These are phyloP conservation scores for Fusarium luffae DNA, from an alignment of 2,329 filamentous ascomycete genomes.

Conservation along the genomic window DNA sequence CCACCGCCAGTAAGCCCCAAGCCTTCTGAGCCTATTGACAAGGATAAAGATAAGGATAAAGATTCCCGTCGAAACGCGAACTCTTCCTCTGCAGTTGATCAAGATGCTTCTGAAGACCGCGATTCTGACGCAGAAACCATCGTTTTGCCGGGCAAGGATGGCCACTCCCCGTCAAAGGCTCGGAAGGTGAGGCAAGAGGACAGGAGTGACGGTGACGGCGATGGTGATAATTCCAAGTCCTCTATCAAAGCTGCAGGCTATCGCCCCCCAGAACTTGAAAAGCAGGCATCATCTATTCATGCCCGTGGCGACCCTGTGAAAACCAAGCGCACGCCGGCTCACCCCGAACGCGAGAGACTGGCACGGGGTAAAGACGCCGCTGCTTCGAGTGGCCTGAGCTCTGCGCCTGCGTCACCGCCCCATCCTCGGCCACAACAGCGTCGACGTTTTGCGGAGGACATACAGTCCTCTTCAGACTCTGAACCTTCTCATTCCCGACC, in stretches of 20 bases:
- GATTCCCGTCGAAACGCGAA: conserved; percentile 51
- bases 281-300: conserved; percentile 48
- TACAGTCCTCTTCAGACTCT: conserved; percentile 65
- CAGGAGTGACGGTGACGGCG: conserved; percentile 65
- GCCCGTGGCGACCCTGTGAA: conserved; percentile 54
- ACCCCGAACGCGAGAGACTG: conserved; percentile 55
- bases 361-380: conserved; percentile 58
- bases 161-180: conserved; percentile 70
- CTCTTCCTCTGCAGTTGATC: conserved; percentile 40
- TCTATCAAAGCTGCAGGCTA: conserved; percentile 48
- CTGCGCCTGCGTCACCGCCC: conserved; percentile 67
- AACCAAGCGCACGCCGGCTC: conserved; percentile 60
- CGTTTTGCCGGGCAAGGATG: conserved; percentile 73
- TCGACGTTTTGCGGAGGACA: conserved; percentile 52
- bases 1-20: conserved; percentile 43
- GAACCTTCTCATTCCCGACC: conserved; percentile 57
- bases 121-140: conserved; percentile 80
- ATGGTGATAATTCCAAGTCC: conserved; percentile 43
- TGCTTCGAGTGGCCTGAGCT: conserved; percentile 67
- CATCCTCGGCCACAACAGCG: conserved; percentile 49
- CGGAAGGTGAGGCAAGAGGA: conserved; percentile 75
- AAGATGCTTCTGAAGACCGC: conserved; percentile 62
- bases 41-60: conserved; percentile 42
- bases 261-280: conserved; percentile 50
- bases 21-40: conserved; percentile 31